phyloP scores from a whole-genome alignment of 371 early-diverging fungal species.

The Apophysomyces sp. region DNA sequence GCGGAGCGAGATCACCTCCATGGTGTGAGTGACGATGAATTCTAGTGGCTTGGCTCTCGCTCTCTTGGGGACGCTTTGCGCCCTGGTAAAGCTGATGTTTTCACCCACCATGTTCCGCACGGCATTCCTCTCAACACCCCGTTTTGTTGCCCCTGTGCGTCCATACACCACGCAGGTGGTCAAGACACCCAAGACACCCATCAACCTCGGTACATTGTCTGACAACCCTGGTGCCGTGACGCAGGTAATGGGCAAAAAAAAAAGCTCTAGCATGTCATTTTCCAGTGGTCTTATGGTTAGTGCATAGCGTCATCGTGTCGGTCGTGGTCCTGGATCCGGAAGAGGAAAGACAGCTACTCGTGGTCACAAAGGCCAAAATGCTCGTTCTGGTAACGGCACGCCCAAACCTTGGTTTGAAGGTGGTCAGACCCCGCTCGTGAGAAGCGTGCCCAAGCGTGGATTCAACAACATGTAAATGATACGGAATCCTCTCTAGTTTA shows the following conservation, averaged over 20 bases:
- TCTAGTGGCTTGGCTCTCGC: not conserved
- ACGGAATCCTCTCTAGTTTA: not conserved
- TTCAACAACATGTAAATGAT: constrained; percentile 70
- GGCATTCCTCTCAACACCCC: constrained; percentile 5
- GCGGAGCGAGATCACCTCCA: too few relatives aligned
- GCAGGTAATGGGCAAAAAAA: constrained; percentile 25
- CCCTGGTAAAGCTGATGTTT: not conserved
- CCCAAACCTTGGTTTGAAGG: constrained; percentile 92
- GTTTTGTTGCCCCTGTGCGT: constrained; percentile 3
- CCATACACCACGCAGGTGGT: constrained; percentile 30
- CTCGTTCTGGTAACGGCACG: constrained; percentile 75
- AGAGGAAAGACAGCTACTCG: constrained; percentile 90
- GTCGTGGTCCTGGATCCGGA: constrained; percentile 85
- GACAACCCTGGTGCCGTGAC: constrained; percentile 51
- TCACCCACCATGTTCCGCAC: constrained; percentile 21
- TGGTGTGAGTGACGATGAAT: too few relatives aligned
- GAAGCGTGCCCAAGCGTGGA: constrained; percentile 90
- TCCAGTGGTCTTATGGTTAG: not conserved
- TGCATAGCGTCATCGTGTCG: constrained; percentile 69
- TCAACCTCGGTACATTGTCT: constrained; percentile 40
- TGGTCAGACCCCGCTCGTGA: constrained; percentile 88
- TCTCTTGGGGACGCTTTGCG: not conserved
- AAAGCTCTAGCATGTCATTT: not conserved
- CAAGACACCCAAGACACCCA: constrained; percentile 29
- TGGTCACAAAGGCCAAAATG: constrained; percentile 93